Evolutionary conservation across 163 green algal genomes (phyloP).

Genomic region (Volvox carteri): DNA sequence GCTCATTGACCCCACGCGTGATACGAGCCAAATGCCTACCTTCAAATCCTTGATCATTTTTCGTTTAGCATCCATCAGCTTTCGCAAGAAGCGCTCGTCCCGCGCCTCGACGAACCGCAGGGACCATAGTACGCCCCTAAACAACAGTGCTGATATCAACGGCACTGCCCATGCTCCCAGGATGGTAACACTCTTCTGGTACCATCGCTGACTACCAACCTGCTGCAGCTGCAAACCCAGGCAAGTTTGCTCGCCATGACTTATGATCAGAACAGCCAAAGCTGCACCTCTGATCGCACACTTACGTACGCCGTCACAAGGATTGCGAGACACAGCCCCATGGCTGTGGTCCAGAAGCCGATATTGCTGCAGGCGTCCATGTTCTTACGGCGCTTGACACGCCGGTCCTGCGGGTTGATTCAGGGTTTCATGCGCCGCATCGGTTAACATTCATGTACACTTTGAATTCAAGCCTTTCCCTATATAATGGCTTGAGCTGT

Average conservation of each 20-base stretch:
- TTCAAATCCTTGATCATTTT: conserved; percentile 73
- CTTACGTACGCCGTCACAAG: conserved; percentile 52
- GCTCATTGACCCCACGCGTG: too few species aligned
- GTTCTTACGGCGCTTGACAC: conserved; percentile 38
- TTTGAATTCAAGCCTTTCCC: too few species aligned
- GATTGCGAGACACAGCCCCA: conserved; percentile 12
- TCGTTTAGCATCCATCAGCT: conserved; percentile 60
- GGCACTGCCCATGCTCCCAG: conserved; percentile 46
- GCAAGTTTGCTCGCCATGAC: too few species aligned
- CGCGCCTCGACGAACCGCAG: conserved; percentile 50
- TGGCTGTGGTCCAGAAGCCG: conserved; percentile 10
- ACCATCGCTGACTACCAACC: conserved; percentile 34
- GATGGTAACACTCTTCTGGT: conserved; percentile 49
- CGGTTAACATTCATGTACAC: too few species aligned
- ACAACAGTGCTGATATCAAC: conserved; percentile 35
- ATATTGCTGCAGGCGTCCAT: conserved; percentile 39
- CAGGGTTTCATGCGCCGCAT: background rate
- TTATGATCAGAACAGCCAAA: too few species aligned
- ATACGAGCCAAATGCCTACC: too few species aligned
- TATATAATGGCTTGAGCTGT: too few species aligned
- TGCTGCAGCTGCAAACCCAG: conserved; percentile 50
- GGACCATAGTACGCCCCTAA: conserved; percentile 32
- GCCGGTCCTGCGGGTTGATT: conserved; percentile 28
- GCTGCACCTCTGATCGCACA: too few species aligned
- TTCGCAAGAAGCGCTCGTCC: conserved; percentile 54